A percentile compares a stretch with the other conserved stretches of the same genome.
Evolutionary conservation across 352 stramenopile genomes (phyloP).

Genomic region (Phytopythium boreale): DNA sequence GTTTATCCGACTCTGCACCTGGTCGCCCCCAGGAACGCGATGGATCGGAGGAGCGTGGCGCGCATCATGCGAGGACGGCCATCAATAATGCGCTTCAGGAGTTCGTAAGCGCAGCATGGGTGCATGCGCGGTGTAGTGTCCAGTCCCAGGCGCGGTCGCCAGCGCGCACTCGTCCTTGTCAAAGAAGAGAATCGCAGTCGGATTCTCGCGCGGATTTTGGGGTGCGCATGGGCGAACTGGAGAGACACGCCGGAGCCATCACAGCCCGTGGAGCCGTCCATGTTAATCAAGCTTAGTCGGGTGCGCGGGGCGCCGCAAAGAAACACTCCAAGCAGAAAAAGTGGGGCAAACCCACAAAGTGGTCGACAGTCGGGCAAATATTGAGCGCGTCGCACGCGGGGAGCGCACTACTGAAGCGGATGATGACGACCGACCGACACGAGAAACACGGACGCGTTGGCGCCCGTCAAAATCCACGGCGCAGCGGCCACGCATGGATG

Average conservation of each 20-base stretch:
- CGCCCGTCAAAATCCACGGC: too few species aligned
- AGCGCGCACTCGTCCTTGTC: neutral
- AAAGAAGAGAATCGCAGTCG: neutral
- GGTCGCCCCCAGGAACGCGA: neutral
- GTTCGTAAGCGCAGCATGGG: neutral
- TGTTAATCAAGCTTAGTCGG: neutral
- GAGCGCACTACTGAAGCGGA: neutral
- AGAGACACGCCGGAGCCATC: conserved; percentile 4
- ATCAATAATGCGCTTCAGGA: neutral
- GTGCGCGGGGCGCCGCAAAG: neutral
- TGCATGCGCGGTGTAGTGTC: neutral
- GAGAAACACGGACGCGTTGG: neutral
- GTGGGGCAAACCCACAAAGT: neutral
- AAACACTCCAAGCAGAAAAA: conserved; percentile 4
- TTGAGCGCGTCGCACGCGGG: neutral
- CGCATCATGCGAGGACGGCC: neutral
- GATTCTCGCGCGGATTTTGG: neutral
- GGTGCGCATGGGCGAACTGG: conserved; percentile 12
- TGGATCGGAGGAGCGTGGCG: neutral
- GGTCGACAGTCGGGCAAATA: neutral
- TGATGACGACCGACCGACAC: neutral
- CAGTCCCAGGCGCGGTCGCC: neutral
- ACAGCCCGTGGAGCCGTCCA: neutral
- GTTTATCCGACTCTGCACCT: neutral
- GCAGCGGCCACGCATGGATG: too few species aligned